Evolutionary conservation across 495 filamentous ascomycete species (phyloP), one percentile per base, ranked within the genome.

Genomic region (Neurospora terricola): DNA sequence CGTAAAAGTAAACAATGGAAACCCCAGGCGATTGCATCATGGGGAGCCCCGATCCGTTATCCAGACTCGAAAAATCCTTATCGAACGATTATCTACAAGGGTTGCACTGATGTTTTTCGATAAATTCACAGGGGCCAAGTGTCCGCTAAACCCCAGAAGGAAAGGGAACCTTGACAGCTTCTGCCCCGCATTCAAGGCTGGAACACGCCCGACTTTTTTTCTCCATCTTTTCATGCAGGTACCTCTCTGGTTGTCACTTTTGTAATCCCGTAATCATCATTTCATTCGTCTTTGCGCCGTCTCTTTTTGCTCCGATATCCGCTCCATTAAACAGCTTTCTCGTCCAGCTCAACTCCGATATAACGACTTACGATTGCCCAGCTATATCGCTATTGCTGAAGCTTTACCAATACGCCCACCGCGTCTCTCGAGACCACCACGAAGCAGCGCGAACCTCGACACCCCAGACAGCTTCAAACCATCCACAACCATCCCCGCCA

Each of bases 131-230:
- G 27, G 14, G 8, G 3, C 38, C 30, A 30, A 21, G 27, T 21
- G 10, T 4, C 39, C 11, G 34, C 36, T 23, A 34, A 38, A 16
- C 69, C 30, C 21, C 42, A 34, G 36, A 37, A 59, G 34, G 66
- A 27, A 42, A 21, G 42, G 42, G 16, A 54, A 71, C 68, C 4
- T 23, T 23, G 36, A 43, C 40, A 75, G 42, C 14, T 18, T 34
- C 54, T 68, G 72, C 75, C 75, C 75, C 75, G 40, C 75, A 72
- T 72, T 74, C 72, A 76, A 78, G 77, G 76, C 76, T 77, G 74
- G 76, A 40, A 21, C 30, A 34, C 48, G 59, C 71, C 12, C 23
- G 54, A 66, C 54, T 66, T 66, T 66, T 66, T 66, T 66, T 66
- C 54, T 34, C 54, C 54, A 66, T 34, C 7, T 27, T 36, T 12